A percentile compares a stretch with the other conserved stretches of the same genome.
Evolutionary conservation across 148 eudicot genomes (phyloP).

Genomic region (Fagopyrum homotropicum): DNA sequence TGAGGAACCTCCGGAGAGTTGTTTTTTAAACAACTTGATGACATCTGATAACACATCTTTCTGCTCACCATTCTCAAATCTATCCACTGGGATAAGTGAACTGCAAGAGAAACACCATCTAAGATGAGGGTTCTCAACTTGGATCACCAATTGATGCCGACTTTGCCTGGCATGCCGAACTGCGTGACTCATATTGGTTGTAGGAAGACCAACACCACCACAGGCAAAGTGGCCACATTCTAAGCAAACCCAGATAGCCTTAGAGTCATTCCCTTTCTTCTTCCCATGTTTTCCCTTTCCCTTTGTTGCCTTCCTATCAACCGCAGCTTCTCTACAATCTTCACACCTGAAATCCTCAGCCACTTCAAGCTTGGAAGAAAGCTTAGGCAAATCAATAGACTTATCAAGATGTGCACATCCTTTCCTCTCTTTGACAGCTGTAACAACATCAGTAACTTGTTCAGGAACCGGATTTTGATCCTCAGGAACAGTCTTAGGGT

Average conservation of each 20-base stretch:
- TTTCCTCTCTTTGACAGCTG: conserved; percentile 41
- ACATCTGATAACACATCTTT: conserved; percentile 46
- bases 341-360: conserved; percentile 49
- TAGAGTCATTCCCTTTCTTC: conserved; percentile 52
- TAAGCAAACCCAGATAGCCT: conserved; percentile 86
- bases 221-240: conserved; percentile 81
- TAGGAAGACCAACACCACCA: conserved; percentile 87
- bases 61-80: conserved; percentile 32
- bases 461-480: conserved; percentile 21
- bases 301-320: conserved; percentile 47
- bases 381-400: conserved; percentile 47
- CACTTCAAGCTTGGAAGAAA: conserved; percentile 43
- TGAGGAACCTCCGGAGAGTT: conserved; percentile 33
- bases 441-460: conserved; percentile 22
- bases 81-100: conserved; percentile 49
- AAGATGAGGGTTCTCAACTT: conserved; percentile 57
- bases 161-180: conserved; percentile 59
- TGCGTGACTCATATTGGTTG: conserved; percentile 63
- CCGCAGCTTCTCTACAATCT: conserved; percentile 60
- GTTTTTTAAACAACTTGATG: conserved; percentile 52
- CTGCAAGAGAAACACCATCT: conserved; percentile 80
- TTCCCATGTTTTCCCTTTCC: conserved; percentile 63
- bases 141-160: conserved; percentile 66
- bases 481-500: conserved; percentile 22
- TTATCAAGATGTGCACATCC: conserved; percentile 62